These are phyloP conservation scores for Millerozyma miso DNA, from an alignment of 805 yeast genomes.

Conservation along the genomic window DNA sequence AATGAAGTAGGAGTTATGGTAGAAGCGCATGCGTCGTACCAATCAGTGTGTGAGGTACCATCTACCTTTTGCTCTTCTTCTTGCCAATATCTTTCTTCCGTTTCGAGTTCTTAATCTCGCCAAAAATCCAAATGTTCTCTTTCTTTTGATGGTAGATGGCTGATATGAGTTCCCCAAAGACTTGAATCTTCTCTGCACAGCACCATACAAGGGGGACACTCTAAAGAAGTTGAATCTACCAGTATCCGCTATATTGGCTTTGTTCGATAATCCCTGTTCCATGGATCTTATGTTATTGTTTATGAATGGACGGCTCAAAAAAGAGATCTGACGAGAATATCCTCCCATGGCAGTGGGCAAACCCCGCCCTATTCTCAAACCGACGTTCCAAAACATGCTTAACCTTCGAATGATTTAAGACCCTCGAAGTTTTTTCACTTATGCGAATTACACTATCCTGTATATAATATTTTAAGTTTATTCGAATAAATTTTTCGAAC, in stretches of 20 bases:
- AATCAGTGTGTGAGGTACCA: slow-evolving; percentile 82
- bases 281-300: neutral
- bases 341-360: neutral
- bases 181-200: slow-evolving; percentile 65
- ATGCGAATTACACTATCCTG: no score
- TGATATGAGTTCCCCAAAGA: slow-evolving; percentile 93
- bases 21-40: neutral
- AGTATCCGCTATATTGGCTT: neutral
- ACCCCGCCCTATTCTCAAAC: neutral
- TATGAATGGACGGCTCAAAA: neutral
- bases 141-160: slow-evolving; percentile 86
- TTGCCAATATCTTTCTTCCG: slow-evolving; percentile 73
- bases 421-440: no score
- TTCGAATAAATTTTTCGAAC: neutral
- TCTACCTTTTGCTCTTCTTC: slow-evolving; percentile 85
- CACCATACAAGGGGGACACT: slow-evolving; percentile 16
- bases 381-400: neutral
- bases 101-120: slow-evolving; percentile 71
- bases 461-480: neutral
- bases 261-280: neutral
- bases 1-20: no score
- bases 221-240: neutral
- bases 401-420: no score
- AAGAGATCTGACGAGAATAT: neutral
- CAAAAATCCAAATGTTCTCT: slow-evolving; percentile 85